Evolutionary conservation across 2,329 filamentous ascomycete species (phyloP).

Genomic region (Coniochaeta pulveracea): DNA sequence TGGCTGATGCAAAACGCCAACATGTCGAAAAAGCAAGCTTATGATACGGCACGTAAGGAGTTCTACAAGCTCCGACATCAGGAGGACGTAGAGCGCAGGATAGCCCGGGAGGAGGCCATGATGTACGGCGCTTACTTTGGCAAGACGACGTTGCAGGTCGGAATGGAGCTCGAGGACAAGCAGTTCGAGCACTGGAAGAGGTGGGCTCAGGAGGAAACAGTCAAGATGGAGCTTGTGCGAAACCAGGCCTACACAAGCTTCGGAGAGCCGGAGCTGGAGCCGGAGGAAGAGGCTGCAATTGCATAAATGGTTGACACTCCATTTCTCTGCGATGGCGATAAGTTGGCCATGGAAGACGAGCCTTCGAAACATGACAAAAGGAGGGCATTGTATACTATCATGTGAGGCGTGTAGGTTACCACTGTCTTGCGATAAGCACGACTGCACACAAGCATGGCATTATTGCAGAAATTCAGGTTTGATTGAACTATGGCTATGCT

Average conservation of each 20-base stretch:
- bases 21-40: slow-evolving; percentile 57
- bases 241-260: slow-evolving; percentile 31
- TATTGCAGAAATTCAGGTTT: no score
- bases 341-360: slow-evolving; percentile 5
- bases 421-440: no score
- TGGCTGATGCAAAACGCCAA: slow-evolving; percentile 64
- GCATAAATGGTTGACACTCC: no score
- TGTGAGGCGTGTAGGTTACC: no score
- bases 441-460: no score
- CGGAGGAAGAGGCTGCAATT: slow-evolving; percentile 10
- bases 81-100: slow-evolving; percentile 70
- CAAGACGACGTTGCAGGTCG: slow-evolving; percentile 60
- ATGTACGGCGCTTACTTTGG: slow-evolving; percentile 85
- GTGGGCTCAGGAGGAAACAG: slow-evolving; percentile 52
- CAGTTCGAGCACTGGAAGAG: slow-evolving; percentile 75
- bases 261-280: slow-evolving; percentile 17
- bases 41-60: slow-evolving; percentile 78
- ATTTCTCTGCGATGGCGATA: no score
- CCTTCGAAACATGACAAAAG: no score
- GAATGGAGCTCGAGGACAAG: slow-evolving; percentile 71
- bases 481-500: no score
- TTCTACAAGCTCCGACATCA: slow-evolving; percentile 78
- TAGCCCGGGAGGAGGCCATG: slow-evolving; percentile 79
- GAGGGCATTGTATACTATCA: no score
- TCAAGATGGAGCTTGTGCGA: slow-evolving; percentile 25